A percentile compares a stretch with the other conserved stretches of the same genome.
Conservation (phyloP, 2,329 filamentous ascomycete genomes). For the Penicillium fuscoglaucum region DNA sequence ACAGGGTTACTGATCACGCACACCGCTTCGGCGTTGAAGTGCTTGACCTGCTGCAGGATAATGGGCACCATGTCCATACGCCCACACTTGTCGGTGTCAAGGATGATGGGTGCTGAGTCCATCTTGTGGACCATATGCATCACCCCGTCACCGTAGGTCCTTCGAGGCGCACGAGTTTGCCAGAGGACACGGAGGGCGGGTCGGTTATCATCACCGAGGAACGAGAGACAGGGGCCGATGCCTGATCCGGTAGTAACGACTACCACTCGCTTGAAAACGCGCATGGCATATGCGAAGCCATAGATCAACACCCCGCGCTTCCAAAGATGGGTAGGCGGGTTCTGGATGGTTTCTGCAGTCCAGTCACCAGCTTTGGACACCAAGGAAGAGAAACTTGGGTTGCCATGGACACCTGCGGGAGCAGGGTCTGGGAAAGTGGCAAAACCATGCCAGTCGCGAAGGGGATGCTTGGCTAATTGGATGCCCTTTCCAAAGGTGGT, state of each 20-base stretch:
- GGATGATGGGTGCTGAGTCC: conserved; percentile 64
- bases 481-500: conserved; percentile 59
- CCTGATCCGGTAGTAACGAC: conserved; percentile 72
- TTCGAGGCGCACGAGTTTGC: conserved; percentile 62
- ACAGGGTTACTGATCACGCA: conserved; percentile 71
- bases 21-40: conserved; percentile 63
- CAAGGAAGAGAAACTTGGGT: conserved; percentile 64
- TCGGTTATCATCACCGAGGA: conserved; percentile 53
- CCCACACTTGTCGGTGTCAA: conserved; percentile 63
- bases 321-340: conserved; percentile 64
- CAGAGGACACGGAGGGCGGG: conserved; percentile 62
- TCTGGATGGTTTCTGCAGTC: conserved; percentile 64
- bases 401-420: conserved; percentile 21
- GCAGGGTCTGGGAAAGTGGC: conserved; percentile 66
- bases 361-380: conserved; percentile 75
- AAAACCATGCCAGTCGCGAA: conserved; percentile 74
- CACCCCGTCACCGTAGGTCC: conserved; percentile 63
- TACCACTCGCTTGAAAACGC: conserved; percentile 65
- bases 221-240: conserved; percentile 67
- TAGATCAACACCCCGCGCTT: conserved; percentile 66
- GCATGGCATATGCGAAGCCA: conserved; percentile 67
- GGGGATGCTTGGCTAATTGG: conserved; percentile 62
- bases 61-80: conserved; percentile 62
- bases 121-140: conserved; percentile 56
- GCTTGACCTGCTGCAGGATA: conserved; percentile 52